phyloP scores from a whole-genome alignment of 2,329 filamentous ascomycete species.

The Microdochium bolleyi region DNA sequence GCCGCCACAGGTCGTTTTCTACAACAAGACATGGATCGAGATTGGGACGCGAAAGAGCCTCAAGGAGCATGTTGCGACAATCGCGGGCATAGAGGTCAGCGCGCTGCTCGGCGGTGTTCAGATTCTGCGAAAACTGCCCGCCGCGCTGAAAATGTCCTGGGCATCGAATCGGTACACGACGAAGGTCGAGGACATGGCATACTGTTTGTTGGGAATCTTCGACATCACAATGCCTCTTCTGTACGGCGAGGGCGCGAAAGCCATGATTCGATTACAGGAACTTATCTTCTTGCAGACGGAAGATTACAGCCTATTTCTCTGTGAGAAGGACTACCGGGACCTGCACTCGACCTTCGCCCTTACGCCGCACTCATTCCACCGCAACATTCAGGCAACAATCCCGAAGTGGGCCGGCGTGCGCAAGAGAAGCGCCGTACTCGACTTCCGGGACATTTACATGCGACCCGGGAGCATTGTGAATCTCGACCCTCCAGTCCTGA shows the following conservation, averaged over 20 bases:
- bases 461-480: not conserved
- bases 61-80: conserved; percentile 1
- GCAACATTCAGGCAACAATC: not conserved
- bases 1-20: conserved; percentile 7
- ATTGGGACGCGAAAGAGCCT: conserved; percentile 3
- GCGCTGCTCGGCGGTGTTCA: conserved; percentile 1
- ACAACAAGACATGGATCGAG: conserved; percentile 5
- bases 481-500: not conserved
- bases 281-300: conserved; percentile 12
- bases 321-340: not conserved
- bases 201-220: conserved; percentile 22
- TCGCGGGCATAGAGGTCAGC: conserved; percentile 5
- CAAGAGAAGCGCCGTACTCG: not conserved
- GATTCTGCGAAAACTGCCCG: conserved; percentile 2
- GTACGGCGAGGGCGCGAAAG: conserved; percentile 20
- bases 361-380: not conserved
- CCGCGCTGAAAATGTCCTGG: conserved; percentile 20
- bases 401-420: not conserved
- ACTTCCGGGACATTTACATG: not conserved
- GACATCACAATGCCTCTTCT: conserved; percentile 19
- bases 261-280: conserved; percentile 16
- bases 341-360: not conserved
- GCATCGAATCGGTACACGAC: conserved; percentile 13
- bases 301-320: conserved; percentile 1
- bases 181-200: conserved; percentile 16